A percentile compares a stretch with the other conserved stretches of the same genome.
phyloP scores from a whole-genome alignment of 2,329 filamentous ascomycete species.

The Drechslerella stenobrocha region DNA sequence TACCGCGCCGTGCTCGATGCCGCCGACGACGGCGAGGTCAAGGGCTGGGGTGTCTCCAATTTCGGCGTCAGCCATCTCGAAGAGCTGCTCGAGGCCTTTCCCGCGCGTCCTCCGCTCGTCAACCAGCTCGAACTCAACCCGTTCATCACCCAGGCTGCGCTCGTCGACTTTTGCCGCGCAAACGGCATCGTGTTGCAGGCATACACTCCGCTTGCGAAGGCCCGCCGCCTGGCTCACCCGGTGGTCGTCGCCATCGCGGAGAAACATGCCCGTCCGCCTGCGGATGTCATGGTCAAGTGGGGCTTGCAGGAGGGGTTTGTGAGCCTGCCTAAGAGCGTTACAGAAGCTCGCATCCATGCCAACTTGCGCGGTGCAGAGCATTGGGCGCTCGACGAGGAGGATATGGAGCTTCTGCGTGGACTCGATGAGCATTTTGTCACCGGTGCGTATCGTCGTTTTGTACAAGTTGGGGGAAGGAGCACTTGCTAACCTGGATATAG shows the following conservation, averaged over 20 bases:
- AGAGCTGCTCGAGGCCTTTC: slow-evolving; percentile 68
- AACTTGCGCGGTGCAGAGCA: slow-evolving; percentile 65
- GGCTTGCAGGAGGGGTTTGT: slow-evolving; percentile 74
- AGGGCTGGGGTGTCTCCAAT: slow-evolving; percentile 74
- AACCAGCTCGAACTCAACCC: slow-evolving; percentile 84
- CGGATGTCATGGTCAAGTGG: slow-evolving; percentile 77
- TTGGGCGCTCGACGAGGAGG: slow-evolving; percentile 66
- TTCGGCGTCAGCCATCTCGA: slow-evolving; percentile 71
- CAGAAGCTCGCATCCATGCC: slow-evolving; percentile 65
- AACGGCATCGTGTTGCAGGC: slow-evolving; percentile 74
- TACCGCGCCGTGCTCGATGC: slow-evolving; percentile 79
- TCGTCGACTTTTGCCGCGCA: slow-evolving; percentile 66
- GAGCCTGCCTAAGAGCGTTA: slow-evolving; percentile 72
- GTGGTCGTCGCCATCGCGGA: slow-evolving; percentile 65
- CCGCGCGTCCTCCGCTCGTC: slow-evolving; percentile 67
- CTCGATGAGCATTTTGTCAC: slow-evolving; percentile 75
- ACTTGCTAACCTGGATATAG: slow-evolving; percentile 50
- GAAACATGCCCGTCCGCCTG: slow-evolving; percentile 71
- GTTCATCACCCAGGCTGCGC: slow-evolving; percentile 73
- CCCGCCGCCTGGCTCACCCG: slow-evolving; percentile 69
- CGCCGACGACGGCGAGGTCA: slow-evolving; percentile 70
- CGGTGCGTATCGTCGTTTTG: slow-evolving; percentile 64
- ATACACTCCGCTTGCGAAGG: slow-evolving; percentile 76
- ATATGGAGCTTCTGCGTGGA: slow-evolving; percentile 66
- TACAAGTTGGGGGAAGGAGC: too few species aligned